phyloP scores from a whole-genome alignment of 2,329 filamentous ascomycete species.

The Nemania serpens region DNA sequence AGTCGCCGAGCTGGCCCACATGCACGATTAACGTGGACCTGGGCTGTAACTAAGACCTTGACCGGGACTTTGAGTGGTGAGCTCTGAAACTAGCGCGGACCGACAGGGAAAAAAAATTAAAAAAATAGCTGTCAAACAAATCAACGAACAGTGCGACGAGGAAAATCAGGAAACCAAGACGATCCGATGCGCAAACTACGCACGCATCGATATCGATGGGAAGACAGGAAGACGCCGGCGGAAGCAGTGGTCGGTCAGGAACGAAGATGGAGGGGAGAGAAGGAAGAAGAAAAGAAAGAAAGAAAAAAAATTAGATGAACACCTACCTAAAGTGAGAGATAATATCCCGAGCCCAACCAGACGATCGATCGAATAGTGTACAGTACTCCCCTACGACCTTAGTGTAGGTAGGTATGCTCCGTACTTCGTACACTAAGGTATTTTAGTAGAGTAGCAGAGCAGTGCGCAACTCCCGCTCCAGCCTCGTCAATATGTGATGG shows the following conservation, averaged over 20 bases:
- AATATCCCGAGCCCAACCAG: slow-evolving; percentile 19
- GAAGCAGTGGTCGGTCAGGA: too few species aligned
- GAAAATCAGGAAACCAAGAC: background rate
- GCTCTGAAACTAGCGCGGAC: slow-evolving; percentile 26
- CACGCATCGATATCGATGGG: background rate
- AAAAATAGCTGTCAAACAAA: slow-evolving; percentile 7
- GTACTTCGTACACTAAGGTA: too few species aligned
- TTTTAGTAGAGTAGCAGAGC: too few species aligned
- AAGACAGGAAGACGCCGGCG: background rate
- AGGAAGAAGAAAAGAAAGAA: too few species aligned
- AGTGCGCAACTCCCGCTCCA: slow-evolving; percentile 26
- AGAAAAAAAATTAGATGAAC: too few species aligned
- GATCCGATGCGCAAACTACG: background rate
- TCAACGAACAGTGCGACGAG: background rate
- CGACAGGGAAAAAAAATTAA: too few species aligned
- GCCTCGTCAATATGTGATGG: slow-evolving; percentile 33
- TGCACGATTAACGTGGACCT: slow-evolving; percentile 20
- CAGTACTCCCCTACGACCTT: too few species aligned
- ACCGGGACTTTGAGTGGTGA: slow-evolving; percentile 3
- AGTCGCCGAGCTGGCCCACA: slow-evolving; percentile 22
- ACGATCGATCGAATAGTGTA: background rate
- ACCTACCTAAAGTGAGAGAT: background rate
- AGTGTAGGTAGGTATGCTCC: too few species aligned
- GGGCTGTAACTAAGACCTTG: background rate
- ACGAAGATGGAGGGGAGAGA: background rate